These are phyloP conservation scores for Picea sitchensis DNA, from an alignment of 75 land plant species.

Conservation along the genomic window DNA sequence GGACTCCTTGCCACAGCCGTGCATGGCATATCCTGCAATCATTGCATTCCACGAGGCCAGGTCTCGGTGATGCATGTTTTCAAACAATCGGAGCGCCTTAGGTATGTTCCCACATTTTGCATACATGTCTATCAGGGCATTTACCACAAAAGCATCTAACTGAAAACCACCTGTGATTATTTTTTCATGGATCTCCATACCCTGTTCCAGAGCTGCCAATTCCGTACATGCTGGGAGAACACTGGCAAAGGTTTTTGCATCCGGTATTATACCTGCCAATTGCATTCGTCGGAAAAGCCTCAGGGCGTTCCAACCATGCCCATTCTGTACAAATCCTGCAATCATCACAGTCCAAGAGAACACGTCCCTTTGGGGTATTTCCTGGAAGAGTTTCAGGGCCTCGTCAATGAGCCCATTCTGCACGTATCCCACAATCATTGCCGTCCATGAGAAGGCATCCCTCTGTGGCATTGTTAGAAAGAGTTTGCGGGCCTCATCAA, in stretches of 20 bases:
- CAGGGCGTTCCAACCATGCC: constrained; percentile 14
- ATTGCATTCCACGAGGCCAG: constrained; percentile 15
- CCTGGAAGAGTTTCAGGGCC: constrained; percentile 16
- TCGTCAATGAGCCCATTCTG: constrained; percentile 9
- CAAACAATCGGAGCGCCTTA: constrained; percentile 17
- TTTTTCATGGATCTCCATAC: constrained; percentile 20
- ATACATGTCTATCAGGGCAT: constrained; percentile 18
- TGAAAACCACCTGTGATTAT: constrained; percentile 8
- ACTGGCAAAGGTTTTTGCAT: constrained; percentile 21
- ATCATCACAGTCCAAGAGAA: constrained; percentile 27
- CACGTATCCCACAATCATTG: constrained; percentile 18
- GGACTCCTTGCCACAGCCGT: constrained; percentile 15
- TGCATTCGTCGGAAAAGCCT: constrained; percentile 18
- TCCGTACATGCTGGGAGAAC: constrained; percentile 22
- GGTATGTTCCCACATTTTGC: constrained; percentile 11
- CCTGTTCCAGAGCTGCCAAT: constrained; percentile 13
- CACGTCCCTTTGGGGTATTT: constrained; percentile 19
- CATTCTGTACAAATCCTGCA: constrained; percentile 24
- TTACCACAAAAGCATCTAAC: constrained; percentile 7
- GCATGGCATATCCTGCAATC: constrained; percentile 19
- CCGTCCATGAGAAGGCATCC: constrained; percentile 9
- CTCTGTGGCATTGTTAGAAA: not conserved
- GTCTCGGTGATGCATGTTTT: not conserved
- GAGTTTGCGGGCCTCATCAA: not conserved
- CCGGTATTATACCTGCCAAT: constrained; percentile 13